Conservation (phyloP, 2,329 filamentous ascomycete genomes). For the Hymenoscyphus scutula region DNA sequence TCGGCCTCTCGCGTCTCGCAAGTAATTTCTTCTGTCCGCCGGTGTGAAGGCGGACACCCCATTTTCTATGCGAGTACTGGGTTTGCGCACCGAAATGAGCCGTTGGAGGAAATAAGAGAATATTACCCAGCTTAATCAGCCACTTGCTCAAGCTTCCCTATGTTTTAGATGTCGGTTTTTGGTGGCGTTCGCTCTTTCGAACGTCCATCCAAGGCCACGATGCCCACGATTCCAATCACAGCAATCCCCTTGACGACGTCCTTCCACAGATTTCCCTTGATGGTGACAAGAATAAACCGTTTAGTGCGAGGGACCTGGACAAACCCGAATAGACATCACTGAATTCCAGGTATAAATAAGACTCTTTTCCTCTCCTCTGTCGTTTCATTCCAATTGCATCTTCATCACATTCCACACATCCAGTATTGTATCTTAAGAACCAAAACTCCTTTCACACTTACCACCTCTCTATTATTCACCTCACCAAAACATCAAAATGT, state of each 20-base stretch:
- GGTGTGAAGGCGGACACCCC: no score
- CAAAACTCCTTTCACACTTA: not conserved
- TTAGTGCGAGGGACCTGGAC: not conserved
- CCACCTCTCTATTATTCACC: no score
- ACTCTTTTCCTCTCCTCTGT: not conserved
- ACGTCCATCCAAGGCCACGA: no score
- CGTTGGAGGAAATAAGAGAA: not conserved
- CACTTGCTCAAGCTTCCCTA: not conserved
- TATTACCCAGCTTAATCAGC: not conserved
- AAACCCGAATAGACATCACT: not conserved
- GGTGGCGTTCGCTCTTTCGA: not conserved
- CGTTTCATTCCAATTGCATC: not conserved
- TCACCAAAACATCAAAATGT: constrained; percentile 20
- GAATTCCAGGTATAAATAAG: not conserved
- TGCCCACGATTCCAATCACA: not conserved
- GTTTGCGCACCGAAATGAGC: not conserved
- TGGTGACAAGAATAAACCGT: not conserved
- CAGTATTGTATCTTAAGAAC: not conserved
- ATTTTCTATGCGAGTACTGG: no score
- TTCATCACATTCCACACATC: not conserved
- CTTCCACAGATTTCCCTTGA: not conserved
- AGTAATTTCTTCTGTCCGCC: not conserved
- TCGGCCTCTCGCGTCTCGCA: not conserved
- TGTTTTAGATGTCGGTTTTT: not conserved
- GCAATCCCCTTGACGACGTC: not conserved